These are phyloP conservation scores for Solanum arcanum DNA, from an alignment of 257 asterid species.

Conservation along the genomic window DNA sequence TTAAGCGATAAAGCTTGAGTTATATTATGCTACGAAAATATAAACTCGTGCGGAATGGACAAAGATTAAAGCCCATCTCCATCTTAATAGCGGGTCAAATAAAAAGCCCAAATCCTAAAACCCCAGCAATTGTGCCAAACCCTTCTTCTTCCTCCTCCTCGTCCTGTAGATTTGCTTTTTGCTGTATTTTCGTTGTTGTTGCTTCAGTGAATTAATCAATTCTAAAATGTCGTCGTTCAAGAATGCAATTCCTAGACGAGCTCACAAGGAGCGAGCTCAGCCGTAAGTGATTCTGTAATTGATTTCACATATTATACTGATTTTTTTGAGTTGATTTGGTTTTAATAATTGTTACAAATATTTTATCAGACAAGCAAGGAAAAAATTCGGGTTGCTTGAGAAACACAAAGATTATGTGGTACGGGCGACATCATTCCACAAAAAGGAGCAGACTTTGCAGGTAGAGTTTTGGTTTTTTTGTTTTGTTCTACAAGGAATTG, in stretches of 20 bases:
- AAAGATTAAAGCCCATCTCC: background rate
- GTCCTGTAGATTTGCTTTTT: background rate
- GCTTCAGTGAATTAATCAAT: background rate
- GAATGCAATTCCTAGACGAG: conserved; percentile 66
- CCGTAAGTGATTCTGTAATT: conserved; percentile 45
- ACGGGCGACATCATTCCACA: conserved; percentile 62
- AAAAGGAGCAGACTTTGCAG: conserved; percentile 60
- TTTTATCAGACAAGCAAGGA: conserved; percentile 41
- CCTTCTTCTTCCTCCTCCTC: background rate
- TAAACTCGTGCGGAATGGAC: background rate
- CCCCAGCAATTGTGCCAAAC: background rate
- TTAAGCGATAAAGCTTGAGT: background rate
- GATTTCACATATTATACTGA: background rate
- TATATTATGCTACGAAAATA: background rate
- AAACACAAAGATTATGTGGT: conserved; percentile 83
- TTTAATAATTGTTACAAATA: too few species aligned
- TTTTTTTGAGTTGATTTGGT: background rate
- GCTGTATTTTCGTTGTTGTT: background rate
- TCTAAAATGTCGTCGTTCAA: conserved; percentile 60
- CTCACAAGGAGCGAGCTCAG: conserved; percentile 88
- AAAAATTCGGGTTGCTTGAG: conserved; percentile 68
- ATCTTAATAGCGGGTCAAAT: background rate
- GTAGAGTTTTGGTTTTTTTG: conserved; percentile 3
- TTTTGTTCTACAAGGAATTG: background rate
- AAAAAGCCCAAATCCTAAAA: background rate